Conservation (phyloP, 345 rosid species). For the Eucalyptus microcorys region DNA sequence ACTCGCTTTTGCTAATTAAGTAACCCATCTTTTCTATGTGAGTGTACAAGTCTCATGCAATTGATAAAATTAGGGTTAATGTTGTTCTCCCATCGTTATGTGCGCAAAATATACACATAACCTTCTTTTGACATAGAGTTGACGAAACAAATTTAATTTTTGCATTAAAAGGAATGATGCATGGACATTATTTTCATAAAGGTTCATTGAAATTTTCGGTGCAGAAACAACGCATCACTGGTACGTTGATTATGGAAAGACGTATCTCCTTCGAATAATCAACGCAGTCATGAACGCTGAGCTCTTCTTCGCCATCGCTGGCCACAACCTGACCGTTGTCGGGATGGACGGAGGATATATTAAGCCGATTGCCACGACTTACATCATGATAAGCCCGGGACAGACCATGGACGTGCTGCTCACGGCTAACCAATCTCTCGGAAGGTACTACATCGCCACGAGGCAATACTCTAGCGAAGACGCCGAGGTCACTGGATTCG, state of each 20-base stretch:
- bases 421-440: not conserved
- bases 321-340: constrained; percentile 9
- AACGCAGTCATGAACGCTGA: constrained; percentile 13
- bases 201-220: not conserved
- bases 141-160: not conserved
- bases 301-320: constrained; percentile 12
- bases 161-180: not conserved
- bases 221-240: not conserved
- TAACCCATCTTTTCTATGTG: not conserved
- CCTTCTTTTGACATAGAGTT: not conserved
- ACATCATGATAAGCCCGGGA: constrained; percentile 9
- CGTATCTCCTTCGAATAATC: constrained; percentile 15
- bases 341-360: constrained; percentile 19
- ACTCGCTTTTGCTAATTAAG: not conserved
- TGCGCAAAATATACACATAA: not conserved
- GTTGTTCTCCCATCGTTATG: not conserved
- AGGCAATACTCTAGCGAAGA: not conserved
- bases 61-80: not conserved
- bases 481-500: not conserved
- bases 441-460: not conserved
- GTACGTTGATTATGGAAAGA: constrained; percentile 12
- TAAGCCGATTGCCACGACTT: not conserved
- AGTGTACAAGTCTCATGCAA: not conserved
- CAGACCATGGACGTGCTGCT: constrained; percentile 12
- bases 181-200: not conserved